Evolutionary conservation across 352 stramenopile species (phyloP), one percentile per base, ranked within the genome.

Genomic region (Globisporangium perplexum): DNA sequence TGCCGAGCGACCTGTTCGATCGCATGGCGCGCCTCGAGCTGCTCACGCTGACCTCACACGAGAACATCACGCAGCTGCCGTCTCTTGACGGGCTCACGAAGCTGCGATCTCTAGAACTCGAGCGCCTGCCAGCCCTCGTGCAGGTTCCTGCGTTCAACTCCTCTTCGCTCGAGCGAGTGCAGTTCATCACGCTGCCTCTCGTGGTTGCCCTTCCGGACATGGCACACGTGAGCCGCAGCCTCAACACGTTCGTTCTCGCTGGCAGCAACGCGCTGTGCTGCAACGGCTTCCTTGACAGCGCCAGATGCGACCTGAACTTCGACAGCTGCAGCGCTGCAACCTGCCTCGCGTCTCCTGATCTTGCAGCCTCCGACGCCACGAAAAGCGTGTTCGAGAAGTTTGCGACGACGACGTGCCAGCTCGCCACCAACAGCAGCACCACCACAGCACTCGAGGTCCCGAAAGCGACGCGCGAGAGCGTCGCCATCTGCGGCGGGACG

Each of bases 401-500:
- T 28, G 46, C 61, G 8, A n/a, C 43, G 2, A 62, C 52, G 2
- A 51, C 71, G 4, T 77, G 69, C 7, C 22, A 43, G 12, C 38
- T n/a, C 33, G 41, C 36, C 22, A 33, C 5, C 18, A 24, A 1
- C 23, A 36, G 55, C 39, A 18, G 68, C 50, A 33, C 45, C 63
- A 33, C 26, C 49, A 11, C 15, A 70, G 23, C 60, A 66, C 26
- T 60, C 45, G 38, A 43, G 4, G 4, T 43, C 5, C 14, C 3
- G 45, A 46, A 10, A 20, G 52, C 60, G 7, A 65, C 65, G 1
- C 28, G 26, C 7, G 50, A n/a, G 10, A 59, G 50, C 20, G 66
- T 72, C 54, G 46, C 56, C 8, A 49, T 64, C 12, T 83, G 69
- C 60, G 66, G 76, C 39, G 72, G 72, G 1, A 72, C 56, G 3